Evolutionary conservation across 2,329 filamentous ascomycete genomes (phyloP), one percentile per base, ranked within the genome.

Genomic region (Ophiostoma ulmi): DNA sequence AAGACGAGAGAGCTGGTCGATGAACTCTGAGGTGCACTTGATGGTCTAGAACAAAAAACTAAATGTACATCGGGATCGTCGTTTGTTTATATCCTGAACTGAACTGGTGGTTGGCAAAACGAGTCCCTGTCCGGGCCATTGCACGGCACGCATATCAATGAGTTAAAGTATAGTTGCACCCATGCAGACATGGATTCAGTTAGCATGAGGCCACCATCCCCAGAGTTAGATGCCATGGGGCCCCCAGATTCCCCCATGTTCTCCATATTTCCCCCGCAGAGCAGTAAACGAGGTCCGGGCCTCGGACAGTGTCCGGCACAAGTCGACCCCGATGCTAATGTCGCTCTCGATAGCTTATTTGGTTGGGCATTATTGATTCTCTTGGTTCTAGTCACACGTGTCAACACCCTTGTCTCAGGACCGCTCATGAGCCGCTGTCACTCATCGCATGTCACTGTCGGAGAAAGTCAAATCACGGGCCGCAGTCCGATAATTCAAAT

Each of bases 241-340:
- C 48, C 63, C 69, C 69, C 48, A 41, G 52, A 20, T 69, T 69
- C 68, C 6, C 6, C 68, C 68, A 69, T 64, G 63, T 69, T 69
- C 64, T 58, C 44, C 69, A 66, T 39, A 55, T 58, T 67, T 35
- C 63, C 58, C 68, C 68, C 68, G 68, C 68, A 69, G 39, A 58
- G 26, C 58, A 36, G 44, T 22, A 58, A 22, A 38, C n/a, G 39
- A 61, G 31, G 26, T n/a, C 41, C 69, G 69, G 69, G 69, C 69
- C 26, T 70, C 69, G 69, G 69, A 20, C n/a, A 3, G 63, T 55
- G 44, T 67, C 69, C 63, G 69, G 68, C 44, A 7, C n/a, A 36
- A 39, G 63, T 70, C 35, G 41, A 39, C 10, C 35, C 48, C 58
- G 58, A 35, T 39, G n/a, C 20, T 11, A 65, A 7, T 38, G 8